Conservation (phyloP, 1,139 yeast genomes). For the Suhomyces kunorum region DNA sequence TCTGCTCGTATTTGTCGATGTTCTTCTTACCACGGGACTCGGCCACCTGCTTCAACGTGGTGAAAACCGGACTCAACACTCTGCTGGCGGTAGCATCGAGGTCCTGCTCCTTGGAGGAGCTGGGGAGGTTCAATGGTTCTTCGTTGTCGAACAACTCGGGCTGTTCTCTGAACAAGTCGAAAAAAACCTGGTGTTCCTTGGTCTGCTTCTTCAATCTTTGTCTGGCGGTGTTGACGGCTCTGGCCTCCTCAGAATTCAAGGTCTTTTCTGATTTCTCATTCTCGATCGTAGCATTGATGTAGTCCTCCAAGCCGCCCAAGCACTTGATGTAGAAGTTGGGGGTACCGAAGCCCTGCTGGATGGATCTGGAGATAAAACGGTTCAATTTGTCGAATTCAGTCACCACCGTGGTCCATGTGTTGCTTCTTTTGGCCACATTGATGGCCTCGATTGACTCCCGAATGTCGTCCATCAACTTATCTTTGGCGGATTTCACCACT, state of each 20-base stretch:
- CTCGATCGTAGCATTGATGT: slow-evolving; percentile 56
- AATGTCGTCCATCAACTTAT: slow-evolving; percentile 87
- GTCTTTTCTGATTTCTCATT: slow-evolving; percentile 67
- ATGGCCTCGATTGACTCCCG: slow-evolving; percentile 65
- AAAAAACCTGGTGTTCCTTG: slow-evolving; percentile 63
- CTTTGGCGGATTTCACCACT: slow-evolving; percentile 91
- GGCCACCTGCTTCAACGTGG: slow-evolving; percentile 69
- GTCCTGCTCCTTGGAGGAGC: slow-evolving; percentile 15
- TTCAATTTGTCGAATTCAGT: slow-evolving; percentile 78
- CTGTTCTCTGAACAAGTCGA: slow-evolving; percentile 61
- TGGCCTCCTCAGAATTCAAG: slow-evolving; percentile 79
- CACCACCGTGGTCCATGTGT: slow-evolving; percentile 79
- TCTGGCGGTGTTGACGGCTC: slow-evolving; percentile 83
- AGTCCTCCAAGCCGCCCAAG: slow-evolving; percentile 72
- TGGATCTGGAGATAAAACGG: slow-evolving; percentile 64
- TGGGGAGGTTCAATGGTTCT: slow-evolving; percentile 33
- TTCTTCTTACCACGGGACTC: slow-evolving; percentile 97
- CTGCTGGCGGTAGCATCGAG: slow-evolving; percentile 22
- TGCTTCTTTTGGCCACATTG: slow-evolving; percentile 67
- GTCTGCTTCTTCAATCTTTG: slow-evolving; percentile 85
- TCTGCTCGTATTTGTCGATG: slow-evolving; percentile 81
- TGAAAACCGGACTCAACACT: slow-evolving; percentile 57
- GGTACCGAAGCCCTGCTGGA: slow-evolving; percentile 70
- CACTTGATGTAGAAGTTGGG: slow-evolving; percentile 74
- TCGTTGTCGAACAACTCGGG: slow-evolving; percentile 74